phyloP scores from a whole-genome alignment of 2,329 filamentous ascomycete genomes.

The Sporothrix phasma region DNA sequence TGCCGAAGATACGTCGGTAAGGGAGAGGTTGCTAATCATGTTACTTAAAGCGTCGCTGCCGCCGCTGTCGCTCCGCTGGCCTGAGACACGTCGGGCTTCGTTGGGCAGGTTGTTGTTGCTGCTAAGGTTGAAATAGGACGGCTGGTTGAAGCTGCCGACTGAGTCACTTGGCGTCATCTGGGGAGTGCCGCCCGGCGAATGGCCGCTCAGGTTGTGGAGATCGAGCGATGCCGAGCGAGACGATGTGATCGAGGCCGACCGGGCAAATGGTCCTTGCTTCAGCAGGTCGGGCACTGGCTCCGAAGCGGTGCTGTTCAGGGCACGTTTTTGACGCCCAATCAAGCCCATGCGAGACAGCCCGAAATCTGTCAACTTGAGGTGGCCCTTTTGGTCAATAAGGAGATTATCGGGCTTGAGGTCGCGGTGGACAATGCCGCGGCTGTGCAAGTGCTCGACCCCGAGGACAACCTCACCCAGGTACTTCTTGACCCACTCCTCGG shows the following conservation, averaged over 20 bases:
- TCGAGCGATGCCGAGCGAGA: conserved; percentile 93
- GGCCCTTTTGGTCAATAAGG: conserved; percentile 91
- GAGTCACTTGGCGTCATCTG: conserved; percentile 71
- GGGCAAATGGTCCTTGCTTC: conserved; percentile 83
- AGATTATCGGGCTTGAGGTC: conserved; percentile 96
- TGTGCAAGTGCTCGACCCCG: conserved; percentile 94
- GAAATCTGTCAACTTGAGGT: conserved; percentile 95
- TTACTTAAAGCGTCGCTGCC: conserved; percentile 76
- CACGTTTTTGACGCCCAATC: conserved; percentile 90
- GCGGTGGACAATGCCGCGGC: conserved; percentile 88
- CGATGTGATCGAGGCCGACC: conserved; percentile 74
- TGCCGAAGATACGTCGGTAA: conserved; percentile 49
- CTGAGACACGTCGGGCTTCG: conserved; percentile 63
- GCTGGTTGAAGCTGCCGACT: conserved; percentile 58
- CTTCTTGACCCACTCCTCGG: conserved; percentile 97
- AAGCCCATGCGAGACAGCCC: conserved; percentile 94
- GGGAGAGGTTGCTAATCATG: conserved; percentile 71
- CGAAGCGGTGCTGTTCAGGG: conserved; percentile 62
- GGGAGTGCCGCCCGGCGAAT: conserved; percentile 77
- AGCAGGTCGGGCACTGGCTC: conserved; percentile 88
- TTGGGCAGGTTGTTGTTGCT: conserved; percentile 40
- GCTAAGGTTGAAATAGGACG: conserved; percentile 79
- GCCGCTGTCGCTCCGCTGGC: conserved; percentile 82
- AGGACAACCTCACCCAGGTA: conserved; percentile 93
- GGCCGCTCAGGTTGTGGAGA: conserved; percentile 49